Evolutionary conservation across 148 eudicot species (phyloP), one percentile per base, ranked within the genome.

Genomic region (Heliosperma pusillum): DNA sequence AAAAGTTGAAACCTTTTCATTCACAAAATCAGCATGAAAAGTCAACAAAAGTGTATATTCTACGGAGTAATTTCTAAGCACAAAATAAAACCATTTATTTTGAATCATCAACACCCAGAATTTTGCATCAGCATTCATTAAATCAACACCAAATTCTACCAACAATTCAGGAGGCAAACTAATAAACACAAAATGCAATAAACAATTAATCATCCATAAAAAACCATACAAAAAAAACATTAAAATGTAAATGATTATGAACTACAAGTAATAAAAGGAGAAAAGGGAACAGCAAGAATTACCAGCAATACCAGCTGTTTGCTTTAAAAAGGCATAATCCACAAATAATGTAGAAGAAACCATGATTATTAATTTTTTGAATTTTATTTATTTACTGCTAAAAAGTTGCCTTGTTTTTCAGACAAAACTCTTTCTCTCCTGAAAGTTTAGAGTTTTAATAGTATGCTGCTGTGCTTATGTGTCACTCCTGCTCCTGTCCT

Each of bases 271-370:
- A 21, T 33, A 33, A 25, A 13, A 22, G 19, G 17, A 63, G 19
- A 42, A 33, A 20, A 40, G 56, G 58, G 68, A 57, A 33, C 19
- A 47, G 19, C 60, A 29, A 8, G 9, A 21, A 77, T 50, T 82
- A 91, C 97, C 97, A 16, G 93, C 93, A 44, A 91, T 64, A 24
- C 97, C 93, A 78, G 90, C 91, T 40, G 83, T 89, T 84, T 83
- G 87, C 67, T 88, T 91, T 47, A 82, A 79, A 60, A 82, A 29
- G 19, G 81, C 21, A 78, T 58, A 69, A 47, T 66, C 72, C 16
- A 36, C 66, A 55, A 75, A n/a, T 52, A 71, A 42, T 2, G 67
- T 45, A 66, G 68, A 71, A 66, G 62, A 66, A 77, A 59, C 76
- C 79, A 77, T 81, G 69, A 47, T 9, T 66, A 24, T 24, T 21